A percentile compares a stretch with the other conserved stretches of the same genome.
Evolutionary conservation across 805 yeast genomes (phyloP).

Genomic region (Suhomyces kilbournensis): DNA sequence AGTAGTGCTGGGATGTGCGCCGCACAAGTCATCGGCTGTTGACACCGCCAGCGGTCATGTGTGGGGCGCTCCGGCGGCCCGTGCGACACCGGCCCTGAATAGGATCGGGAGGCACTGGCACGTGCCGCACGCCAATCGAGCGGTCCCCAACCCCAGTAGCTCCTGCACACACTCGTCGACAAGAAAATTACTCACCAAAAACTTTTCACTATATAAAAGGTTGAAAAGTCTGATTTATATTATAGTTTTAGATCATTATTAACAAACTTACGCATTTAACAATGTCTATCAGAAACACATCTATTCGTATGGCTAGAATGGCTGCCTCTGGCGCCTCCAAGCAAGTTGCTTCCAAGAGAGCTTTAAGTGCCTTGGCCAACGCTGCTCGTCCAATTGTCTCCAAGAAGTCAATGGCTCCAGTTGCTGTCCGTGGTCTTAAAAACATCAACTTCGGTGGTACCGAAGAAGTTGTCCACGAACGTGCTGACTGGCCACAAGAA

Average conservation of each 20-base stretch:
- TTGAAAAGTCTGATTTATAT: neutral
- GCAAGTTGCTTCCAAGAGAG: conserved; percentile 59
- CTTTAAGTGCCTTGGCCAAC: conserved; percentile 56
- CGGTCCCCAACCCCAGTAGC: neutral
- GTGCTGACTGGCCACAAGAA: conserved; percentile 99
- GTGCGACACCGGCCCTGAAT: conserved; percentile 5
- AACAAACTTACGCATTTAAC: conserved; percentile 4
- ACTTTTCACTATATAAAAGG: conserved; percentile 5
- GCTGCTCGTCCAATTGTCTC: conserved; percentile 43
- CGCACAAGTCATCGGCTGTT: neutral
- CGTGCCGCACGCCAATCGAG: conserved; percentile 1
- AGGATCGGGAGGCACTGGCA: neutral
- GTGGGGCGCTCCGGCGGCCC: neutral
- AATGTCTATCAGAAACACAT: conserved; percentile 46
- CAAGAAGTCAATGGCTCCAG: conserved; percentile 38
- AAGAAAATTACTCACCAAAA: conserved; percentile 2
- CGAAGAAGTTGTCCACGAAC: conserved; percentile 94
- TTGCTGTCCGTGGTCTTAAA: conserved; percentile 86
- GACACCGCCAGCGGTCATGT: neutral
- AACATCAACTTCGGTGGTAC: conserved; percentile 96
- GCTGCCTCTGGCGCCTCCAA: conserved; percentile 41
- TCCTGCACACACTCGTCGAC: conserved; percentile 2
- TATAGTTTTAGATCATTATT: neutral
- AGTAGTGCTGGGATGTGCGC: neutral
- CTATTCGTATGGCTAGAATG: conserved; percentile 46